Evolutionary conservation across 768 basidiomycete species (phyloP).

Genomic region (Tricholoma saponaceum): DNA sequence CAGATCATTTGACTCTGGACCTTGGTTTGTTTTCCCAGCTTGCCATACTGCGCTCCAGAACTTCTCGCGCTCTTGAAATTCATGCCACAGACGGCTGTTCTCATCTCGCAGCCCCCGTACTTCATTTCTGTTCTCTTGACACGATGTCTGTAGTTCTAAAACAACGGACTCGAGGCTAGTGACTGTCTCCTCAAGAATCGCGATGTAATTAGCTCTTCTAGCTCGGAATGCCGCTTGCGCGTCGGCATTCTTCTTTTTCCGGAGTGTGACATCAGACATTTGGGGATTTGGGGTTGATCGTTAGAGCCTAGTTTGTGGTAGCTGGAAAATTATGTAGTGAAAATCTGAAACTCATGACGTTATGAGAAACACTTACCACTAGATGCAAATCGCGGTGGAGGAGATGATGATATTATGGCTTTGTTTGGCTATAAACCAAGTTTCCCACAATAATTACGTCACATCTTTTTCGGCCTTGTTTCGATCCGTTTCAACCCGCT

Average conservation of each 20-base stretch:
- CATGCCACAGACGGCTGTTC: constrained; percentile 58
- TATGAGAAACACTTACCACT: too few species aligned
- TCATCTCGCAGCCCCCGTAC: constrained; percentile 61
- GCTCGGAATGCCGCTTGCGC: constrained; percentile 85
- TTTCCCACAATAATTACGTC: too few species aligned
- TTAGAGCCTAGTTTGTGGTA: constrained; percentile 31
- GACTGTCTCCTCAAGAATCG: constrained; percentile 86
- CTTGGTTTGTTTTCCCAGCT: too few species aligned
- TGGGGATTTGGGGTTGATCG: constrained; percentile 33
- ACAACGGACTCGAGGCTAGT: constrained; percentile 82
- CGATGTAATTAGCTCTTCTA: constrained; percentile 80
- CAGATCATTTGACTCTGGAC: too few species aligned
- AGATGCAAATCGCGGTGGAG: too few species aligned
- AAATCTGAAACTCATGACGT: too few species aligned
- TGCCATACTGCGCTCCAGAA: constrained; percentile 66
- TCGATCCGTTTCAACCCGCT: too few species aligned
- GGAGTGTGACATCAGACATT: constrained; percentile 62
- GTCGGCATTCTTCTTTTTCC: constrained; percentile 89
- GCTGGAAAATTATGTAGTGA: too few species aligned
- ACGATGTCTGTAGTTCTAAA: constrained; percentile 77
- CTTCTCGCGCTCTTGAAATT: constrained; percentile 69
- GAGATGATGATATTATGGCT: too few species aligned
- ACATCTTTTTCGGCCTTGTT: too few species aligned
- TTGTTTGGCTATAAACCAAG: too few species aligned
- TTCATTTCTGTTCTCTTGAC: constrained; percentile 62